Evolutionary conservation across 768 basidiomycete genomes (phyloP).

Genomic region (Phlegmacium glaucopus): DNA sequence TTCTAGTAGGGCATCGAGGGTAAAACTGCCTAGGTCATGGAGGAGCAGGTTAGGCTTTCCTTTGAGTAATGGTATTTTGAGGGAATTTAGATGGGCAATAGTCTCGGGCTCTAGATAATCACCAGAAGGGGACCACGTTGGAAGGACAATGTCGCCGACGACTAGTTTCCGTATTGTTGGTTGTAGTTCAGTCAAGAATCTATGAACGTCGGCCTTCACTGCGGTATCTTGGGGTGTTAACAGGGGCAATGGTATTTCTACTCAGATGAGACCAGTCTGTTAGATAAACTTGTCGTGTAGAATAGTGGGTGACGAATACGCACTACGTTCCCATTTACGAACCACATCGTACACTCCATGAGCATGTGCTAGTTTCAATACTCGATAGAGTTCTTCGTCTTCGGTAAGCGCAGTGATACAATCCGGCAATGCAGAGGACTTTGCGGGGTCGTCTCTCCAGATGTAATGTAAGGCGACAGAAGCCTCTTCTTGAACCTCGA

Average conservation of each 20-base stretch:
- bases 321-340: slow-evolving; percentile 27
- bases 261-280: not conserved
- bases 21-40: slow-evolving; percentile 39
- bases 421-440: slow-evolving; percentile 27
- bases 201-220: slow-evolving; percentile 18
- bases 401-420: slow-evolving; percentile 30
- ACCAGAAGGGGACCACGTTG: slow-evolving; percentile 27
- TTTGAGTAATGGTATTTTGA: slow-evolving; percentile 33
- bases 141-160: slow-evolving; percentile 27
- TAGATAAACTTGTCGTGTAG: not conserved
- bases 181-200: slow-evolving; percentile 24
- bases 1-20: slow-evolving; percentile 25
- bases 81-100: slow-evolving; percentile 22
- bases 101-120: slow-evolving; percentile 16
- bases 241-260: slow-evolving; percentile 2
- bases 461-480: slow-evolving; percentile 38
- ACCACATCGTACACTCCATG: slow-evolving; percentile 28
- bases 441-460: slow-evolving; percentile 27
- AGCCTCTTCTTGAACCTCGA: slow-evolving; percentile 36
- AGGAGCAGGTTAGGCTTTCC: slow-evolving; percentile 40
- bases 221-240: slow-evolving; percentile 8
- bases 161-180: slow-evolving; percentile 31
- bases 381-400: slow-evolving; percentile 28
- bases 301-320: slow-evolving; percentile 4
- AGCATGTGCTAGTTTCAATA: slow-evolving; percentile 29